Percentiles rank a stretch among this genome's conserved stretches.
These are phyloP conservation scores for Amoebophrya sp. DNA, from an alignment of 169 alveolate genomes.

Conservation along the genomic window DNA sequence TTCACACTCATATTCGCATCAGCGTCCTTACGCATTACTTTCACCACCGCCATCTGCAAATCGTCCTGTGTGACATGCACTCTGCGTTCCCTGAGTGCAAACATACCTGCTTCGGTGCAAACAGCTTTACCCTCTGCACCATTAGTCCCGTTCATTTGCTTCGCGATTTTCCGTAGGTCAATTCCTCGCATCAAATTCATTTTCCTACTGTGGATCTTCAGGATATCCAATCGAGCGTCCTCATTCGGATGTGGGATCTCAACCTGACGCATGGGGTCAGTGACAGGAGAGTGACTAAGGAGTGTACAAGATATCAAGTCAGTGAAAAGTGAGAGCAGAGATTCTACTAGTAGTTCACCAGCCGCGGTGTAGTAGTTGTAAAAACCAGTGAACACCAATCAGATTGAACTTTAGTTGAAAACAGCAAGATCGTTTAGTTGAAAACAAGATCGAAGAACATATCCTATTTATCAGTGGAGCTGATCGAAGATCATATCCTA, in stretches of 20 bases:
- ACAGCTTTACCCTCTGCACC: slow-evolving; percentile 99
- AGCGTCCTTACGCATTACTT: slow-evolving; percentile 56
- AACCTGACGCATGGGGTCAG: too few relatives aligned
- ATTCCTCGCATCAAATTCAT: slow-evolving; percentile 95
- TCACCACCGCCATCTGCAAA: slow-evolving; percentile 50
- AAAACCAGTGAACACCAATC: neutral
- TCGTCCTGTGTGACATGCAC: slow-evolving; percentile 98
- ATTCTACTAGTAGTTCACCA: neutral
- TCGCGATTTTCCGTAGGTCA: slow-evolving; percentile 86
- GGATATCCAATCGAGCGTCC: slow-evolving; percentile 86
- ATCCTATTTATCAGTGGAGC: slow-evolving; percentile 64
- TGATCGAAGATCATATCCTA: too few relatives aligned
- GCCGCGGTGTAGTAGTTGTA: too few relatives aligned
- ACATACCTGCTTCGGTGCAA: slow-evolving; percentile 99
- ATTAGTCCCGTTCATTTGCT: slow-evolving; percentile 88
- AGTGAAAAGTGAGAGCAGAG: neutral
- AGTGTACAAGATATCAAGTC: neutral
- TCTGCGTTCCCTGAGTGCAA: slow-evolving; percentile 97
- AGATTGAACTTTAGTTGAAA: neutral
- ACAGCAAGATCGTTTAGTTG: neutral
- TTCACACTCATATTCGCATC: slow-evolving; percentile 54
- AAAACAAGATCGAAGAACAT: neutral
- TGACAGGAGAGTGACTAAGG: neutral
- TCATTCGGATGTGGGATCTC: slow-evolving; percentile 64
- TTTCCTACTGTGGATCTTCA: slow-evolving; percentile 92